Percentiles rank a stretch among this genome's conserved stretches.
Conservation (phyloP, 202 grass and related monocot genomes). For the Brachypodium distachyon region DNA sequence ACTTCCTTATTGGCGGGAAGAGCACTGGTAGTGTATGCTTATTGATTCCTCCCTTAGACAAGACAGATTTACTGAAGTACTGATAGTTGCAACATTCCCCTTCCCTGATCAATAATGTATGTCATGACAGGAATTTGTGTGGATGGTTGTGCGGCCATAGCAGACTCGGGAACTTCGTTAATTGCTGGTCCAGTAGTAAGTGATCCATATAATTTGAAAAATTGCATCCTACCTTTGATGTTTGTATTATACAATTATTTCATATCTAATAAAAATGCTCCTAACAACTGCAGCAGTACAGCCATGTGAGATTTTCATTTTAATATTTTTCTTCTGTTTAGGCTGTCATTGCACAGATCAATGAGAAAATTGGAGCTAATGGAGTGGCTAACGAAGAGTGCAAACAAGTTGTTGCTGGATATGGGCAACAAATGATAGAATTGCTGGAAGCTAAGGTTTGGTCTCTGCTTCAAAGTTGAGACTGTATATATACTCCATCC, state of each 20-base stretch:
- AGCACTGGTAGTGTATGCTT: slow-evolving; percentile 52
- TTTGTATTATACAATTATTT: not conserved
- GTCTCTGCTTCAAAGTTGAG: not conserved
- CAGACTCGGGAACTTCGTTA: slow-evolving; percentile 66
- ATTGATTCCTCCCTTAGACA: not conserved
- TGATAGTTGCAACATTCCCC: not conserved
- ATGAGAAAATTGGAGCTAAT: slow-evolving; percentile 67
- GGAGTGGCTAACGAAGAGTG: slow-evolving; percentile 76
- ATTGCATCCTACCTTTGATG: not conserved
- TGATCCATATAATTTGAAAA: not conserved
- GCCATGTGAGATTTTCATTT: not conserved
- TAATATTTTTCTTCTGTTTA: slow-evolving; percentile 1
- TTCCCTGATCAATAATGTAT: slow-evolving; percentile 1
- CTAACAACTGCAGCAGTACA: not conserved
- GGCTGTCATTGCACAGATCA: slow-evolving; percentile 64
- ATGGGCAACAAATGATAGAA: slow-evolving; percentile 66
- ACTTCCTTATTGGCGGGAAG: slow-evolving; percentile 69
- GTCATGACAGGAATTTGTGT: slow-evolving; percentile 45
- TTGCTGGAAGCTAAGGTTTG: slow-evolving; percentile 55
- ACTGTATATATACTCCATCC: not conserved
- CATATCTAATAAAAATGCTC: not conserved
- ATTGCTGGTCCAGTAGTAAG: slow-evolving; percentile 63
- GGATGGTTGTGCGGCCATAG: slow-evolving; percentile 64
- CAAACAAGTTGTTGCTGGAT: slow-evolving; percentile 68
- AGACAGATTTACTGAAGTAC: not conserved